A percentile compares a stretch with the other conserved stretches of the same genome.
Evolutionary conservation across 164 flowering plant genomes (phyloP).

Genomic region (Liquidambar formosana): DNA sequence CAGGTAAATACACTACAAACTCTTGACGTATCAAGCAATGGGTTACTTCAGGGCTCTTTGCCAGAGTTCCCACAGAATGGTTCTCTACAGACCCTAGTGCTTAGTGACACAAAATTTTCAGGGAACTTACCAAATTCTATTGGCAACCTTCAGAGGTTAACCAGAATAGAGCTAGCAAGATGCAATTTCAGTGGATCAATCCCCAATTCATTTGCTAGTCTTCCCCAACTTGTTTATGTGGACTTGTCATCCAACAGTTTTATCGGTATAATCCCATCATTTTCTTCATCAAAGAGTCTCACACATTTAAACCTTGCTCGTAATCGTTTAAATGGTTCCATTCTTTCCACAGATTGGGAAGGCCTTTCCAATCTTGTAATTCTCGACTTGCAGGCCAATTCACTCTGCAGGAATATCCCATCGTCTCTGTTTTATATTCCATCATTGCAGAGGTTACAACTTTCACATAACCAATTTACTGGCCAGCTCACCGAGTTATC

Average conservation of each 20-base stretch:
- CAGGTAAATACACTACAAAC: constrained; percentile 15
- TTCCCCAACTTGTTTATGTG: too few species aligned
- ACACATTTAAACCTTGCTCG: too few species aligned
- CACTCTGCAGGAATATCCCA: constrained; percentile 42
- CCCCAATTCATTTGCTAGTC: too few species aligned
- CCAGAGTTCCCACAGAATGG: constrained; percentile 13
- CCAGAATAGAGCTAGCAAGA: too few species aligned
- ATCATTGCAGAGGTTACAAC: constrained; percentile 24
- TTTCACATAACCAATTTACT: too few species aligned
- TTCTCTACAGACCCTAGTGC: constrained; percentile 17
- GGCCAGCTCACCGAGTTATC: constrained; percentile 18
- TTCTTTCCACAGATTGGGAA: constrained; percentile 22
- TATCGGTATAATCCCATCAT: constrained; percentile 36
- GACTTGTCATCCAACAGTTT: constrained; percentile 40
- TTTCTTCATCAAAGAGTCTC: constrained; percentile 25
- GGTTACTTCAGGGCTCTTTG: too few species aligned
- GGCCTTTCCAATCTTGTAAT: too few species aligned
- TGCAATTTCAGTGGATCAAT: too few species aligned
- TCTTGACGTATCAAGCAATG: constrained; percentile 31
- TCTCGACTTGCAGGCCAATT: constrained; percentile 34
- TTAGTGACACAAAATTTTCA: too few species aligned
- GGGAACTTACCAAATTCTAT: constrained; percentile 28
- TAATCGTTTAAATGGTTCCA: constrained; percentile 29
- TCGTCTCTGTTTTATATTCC: constrained; percentile 39
- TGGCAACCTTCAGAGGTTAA: constrained; percentile 21